phyloP scores from a whole-genome alignment of 1,139 yeast species.

The Saccharomyces hybrid region DNA sequence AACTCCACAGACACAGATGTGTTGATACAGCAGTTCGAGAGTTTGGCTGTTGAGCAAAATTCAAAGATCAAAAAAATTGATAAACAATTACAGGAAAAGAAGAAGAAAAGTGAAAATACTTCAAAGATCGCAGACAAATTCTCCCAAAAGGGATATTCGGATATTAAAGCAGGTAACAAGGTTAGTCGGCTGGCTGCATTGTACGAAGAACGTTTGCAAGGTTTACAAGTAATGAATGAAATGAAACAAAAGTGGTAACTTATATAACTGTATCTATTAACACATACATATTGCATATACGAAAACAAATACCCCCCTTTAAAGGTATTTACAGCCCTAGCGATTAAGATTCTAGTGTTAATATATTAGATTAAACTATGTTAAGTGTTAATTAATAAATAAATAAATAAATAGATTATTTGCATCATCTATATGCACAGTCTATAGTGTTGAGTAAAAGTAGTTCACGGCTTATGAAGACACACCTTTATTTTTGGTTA shows the following conservation, averaged over 20 bases:
- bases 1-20: neutral
- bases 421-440: conserved; percentile 1
- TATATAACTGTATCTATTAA: neutral
- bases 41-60: conserved; percentile 4
- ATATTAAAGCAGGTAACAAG: conserved; percentile 42
- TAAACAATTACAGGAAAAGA: conserved; percentile 22
- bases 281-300: neutral
- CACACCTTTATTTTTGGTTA: neutral
- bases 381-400: neutral
- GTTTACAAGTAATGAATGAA: conserved; percentile 41
- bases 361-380: neutral
- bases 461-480: neutral
- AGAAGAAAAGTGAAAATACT: conserved; percentile 16
- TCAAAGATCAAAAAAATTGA: conserved; percentile 27
- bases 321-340: neutral
- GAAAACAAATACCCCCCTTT: neutral
- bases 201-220: conserved; percentile 50
- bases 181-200: conserved; percentile 49
- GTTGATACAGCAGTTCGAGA: neutral
- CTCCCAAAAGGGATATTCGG: conserved; percentile 38
- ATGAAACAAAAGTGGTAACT: conserved; percentile 11
- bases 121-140: conserved; percentile 14
- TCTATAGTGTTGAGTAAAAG: neutral
- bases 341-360: neutral
- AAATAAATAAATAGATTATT: neutral